Base-by-base conservation (phyloP, 306 rosid species). In the Prunus dulcis region DNA sequence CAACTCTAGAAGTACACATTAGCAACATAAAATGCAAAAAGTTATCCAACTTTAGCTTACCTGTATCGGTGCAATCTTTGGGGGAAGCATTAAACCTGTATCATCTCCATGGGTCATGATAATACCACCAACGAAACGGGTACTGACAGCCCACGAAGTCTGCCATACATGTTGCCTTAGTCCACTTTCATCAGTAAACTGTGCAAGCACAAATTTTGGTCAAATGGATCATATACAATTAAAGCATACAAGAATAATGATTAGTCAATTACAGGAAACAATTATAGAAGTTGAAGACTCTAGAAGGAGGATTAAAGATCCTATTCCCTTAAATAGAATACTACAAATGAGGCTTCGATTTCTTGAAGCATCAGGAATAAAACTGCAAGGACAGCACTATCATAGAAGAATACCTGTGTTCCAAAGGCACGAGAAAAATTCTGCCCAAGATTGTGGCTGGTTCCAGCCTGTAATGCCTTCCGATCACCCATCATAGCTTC, bases 401-500 rank as follows among this genome's bases (percentile, higher is more conserved):
- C 25, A 60, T 46, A 58, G 18, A 65, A 64, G 76, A 49, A 68
- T 76, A 91, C 98, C 94, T 85, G 98, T 71, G 98, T 95, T 77
- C 82, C 96, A 85, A 95, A 95, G 67, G 97, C 98, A 72, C 89
- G 92, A 27, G 97, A 86, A 78, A 95, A 95, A 79, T 95, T 95
- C 82, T 95, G 98, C 84, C 98, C 97, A 50, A 95, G 98, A 79
- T 95, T 95, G 81, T 95, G 98, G 83, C 97, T 95, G 80, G 97
- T 92, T 82, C 98, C 98, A 68, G 98, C 97, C 82, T 95, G 98
- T 82, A 95, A 75, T 76, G 98, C 98, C 83, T 92, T 95, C 81
- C 78, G 82, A 86, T 95, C 98, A 76, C 97, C 98, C 98, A 95
- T 95, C 98, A 95, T 95, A 78, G 96, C 98, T 87, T 95, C 98